Evolutionary conservation across 2,329 filamentous ascomycete species (phyloP), one percentile per base, ranked within the genome.

Genomic region (Talaromyces funiculosus): DNA sequence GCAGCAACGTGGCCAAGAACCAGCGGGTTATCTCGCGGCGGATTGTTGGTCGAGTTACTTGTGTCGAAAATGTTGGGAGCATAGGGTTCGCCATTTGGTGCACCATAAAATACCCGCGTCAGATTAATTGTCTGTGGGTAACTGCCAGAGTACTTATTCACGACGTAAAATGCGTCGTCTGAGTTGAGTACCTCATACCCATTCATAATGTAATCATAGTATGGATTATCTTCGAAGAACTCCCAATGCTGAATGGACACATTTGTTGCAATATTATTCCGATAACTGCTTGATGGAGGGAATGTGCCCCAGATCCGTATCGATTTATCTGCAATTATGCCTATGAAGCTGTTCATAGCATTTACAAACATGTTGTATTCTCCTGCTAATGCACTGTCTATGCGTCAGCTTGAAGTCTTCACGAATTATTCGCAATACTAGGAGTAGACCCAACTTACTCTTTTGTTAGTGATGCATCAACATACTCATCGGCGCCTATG

Each of bases 401-500:
- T 16, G 16, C 35, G 9, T 5, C 29, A 9, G 18, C 14, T 29
- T 29, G 16, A 22, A 8, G 9, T 53, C 26, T 26, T n/a, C 16
- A 7, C 31, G 31, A 33, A 33, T 7, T 33, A 33, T 12, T 33
- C 8, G 1, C 12, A 24, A 8, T 51, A 14, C 26, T 20, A 1
- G 6, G 14, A 53, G 18, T 31, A 18, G 53, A 29, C 16, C 10
- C n/a, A 38, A 49, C 58, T 47, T 43, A 60, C 58, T 60, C 51
- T 18, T 60, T 60, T n/a, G 49, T 60, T 37, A 60, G 26, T 12
- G 58, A 54, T 24, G 58, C 58, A 57, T 61, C 59, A 14, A 73
- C 73, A 62, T 85, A 85, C 64, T 85, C 82, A 61, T 84, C 82
- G 0, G 82, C 82, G 0, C 82, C 82, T 12, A 85, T 80, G 62